A percentile compares a stretch with the other conserved stretches of the same genome.
Evolutionary conservation across 2,329 filamentous ascomycete genomes (phyloP).

Genomic region (Capronia epimyces): DNA sequence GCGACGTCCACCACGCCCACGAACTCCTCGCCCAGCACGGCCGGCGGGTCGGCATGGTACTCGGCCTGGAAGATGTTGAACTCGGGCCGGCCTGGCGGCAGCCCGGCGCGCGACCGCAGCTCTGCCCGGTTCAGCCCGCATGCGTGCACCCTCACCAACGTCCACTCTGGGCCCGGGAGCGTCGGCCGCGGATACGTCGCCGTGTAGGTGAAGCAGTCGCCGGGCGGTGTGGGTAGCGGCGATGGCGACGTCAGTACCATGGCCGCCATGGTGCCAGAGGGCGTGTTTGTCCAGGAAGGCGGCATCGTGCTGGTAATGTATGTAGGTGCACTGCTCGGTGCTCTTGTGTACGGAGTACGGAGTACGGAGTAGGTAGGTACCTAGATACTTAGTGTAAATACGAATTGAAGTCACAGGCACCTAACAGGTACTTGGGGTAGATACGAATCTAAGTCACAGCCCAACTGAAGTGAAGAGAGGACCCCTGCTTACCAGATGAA

Average conservation of each 20-base stretch:
- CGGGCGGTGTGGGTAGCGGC: background rate
- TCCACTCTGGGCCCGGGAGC: background rate
- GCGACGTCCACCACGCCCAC: conserved; percentile 1
- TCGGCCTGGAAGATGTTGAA: conserved; percentile 9
- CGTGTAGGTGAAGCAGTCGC: background rate
- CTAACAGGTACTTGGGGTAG: no score
- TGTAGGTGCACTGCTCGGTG: no score
- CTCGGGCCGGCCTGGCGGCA: background rate
- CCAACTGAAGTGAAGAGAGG: no score
- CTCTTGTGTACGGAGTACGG: no score
- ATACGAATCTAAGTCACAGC: no score
- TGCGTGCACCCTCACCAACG: background rate
- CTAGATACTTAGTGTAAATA: no score
- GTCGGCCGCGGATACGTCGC: background rate
- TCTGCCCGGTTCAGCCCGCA: conserved; percentile 1
- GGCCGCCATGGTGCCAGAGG: conserved; percentile 5
- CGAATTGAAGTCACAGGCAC: no score
- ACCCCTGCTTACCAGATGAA: no score
- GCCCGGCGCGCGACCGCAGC: background rate
- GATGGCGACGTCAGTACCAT: background rate
- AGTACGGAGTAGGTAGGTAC: background rate
- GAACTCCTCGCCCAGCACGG: conserved; percentile 1
- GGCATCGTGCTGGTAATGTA: conserved; percentile 5
- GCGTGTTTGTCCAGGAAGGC: conserved; percentile 34
- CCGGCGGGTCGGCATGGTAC: conserved; percentile 1